Conservation (phyloP, 345 rosid genomes). For the Dimocarpus longan region DNA sequence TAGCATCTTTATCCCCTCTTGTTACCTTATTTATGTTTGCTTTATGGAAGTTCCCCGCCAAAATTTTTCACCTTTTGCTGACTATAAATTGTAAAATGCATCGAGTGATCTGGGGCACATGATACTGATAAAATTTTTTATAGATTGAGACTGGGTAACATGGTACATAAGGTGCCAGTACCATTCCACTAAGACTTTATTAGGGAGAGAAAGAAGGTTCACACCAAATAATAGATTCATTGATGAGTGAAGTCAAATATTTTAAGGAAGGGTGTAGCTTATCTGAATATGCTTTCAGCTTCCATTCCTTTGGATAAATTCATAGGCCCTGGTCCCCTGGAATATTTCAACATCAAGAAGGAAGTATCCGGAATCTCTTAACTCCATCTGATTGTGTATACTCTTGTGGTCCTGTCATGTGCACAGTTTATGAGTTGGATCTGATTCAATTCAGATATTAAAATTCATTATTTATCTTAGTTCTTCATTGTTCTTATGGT, state of each 20-base stretch:
- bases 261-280: neutral
- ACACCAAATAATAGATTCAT: neutral
- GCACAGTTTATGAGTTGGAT: neutral
- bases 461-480: conserved; percentile 13
- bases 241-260: neutral
- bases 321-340: neutral
- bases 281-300: neutral
- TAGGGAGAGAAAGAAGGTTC: neutral
- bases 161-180: neutral
- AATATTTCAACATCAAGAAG: neutral
- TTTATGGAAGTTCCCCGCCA: neutral
- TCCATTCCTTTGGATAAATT: conserved; percentile 2
- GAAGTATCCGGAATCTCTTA: neutral
- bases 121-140: neutral
- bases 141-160: neutral
- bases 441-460: neutral
- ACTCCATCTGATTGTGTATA: neutral
- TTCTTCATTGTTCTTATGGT: neutral
- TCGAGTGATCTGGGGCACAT: neutral
- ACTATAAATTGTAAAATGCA: neutral
- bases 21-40: conserved; percentile 1
- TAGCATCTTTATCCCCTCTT: neutral
- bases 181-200: neutral
- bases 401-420: neutral
- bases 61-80: neutral